Conservation (phyloP, 768 basidiomycete genomes). For the Boletus reticuloceps region DNA sequence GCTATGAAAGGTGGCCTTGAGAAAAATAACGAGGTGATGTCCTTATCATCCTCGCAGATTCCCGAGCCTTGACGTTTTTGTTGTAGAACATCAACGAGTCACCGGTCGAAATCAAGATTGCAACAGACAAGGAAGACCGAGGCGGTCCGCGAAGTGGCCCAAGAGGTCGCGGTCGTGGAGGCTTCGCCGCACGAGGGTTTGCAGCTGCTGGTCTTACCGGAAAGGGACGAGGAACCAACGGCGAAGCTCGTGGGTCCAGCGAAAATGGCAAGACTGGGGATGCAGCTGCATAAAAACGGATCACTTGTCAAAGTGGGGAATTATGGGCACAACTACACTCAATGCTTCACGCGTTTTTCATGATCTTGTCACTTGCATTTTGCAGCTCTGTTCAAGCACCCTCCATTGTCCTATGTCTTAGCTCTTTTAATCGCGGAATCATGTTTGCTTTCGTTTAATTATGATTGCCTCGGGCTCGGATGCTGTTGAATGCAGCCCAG, state of each 20-base stretch:
- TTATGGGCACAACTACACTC: constrained; percentile 13
- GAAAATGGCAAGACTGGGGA: constrained; percentile 30
- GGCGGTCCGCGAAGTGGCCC: constrained; percentile 47
- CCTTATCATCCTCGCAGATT: constrained; percentile 14
- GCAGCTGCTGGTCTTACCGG: constrained; percentile 64
- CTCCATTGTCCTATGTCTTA: constrained; percentile 10
- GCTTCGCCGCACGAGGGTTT: constrained; percentile 62
- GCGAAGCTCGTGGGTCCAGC: constrained; percentile 27
- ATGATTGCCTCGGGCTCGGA: constrained; percentile 16
- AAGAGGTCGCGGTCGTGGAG: constrained; percentile 49
- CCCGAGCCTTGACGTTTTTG: constrained; percentile 3
- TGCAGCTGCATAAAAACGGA: constrained; percentile 19
- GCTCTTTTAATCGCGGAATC: constrained; percentile 20
- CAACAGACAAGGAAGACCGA: constrained; percentile 53
- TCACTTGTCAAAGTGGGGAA: no score
- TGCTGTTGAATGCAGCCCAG: constrained; percentile 10
- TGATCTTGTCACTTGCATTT: constrained; percentile 11
- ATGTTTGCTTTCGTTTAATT: constrained; percentile 20
- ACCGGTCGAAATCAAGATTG: constrained; percentile 66
- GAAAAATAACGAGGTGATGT: constrained; percentile 64
- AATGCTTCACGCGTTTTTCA: constrained; percentile 19
- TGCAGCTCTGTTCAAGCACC: constrained; percentile 7
- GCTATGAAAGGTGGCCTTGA: constrained; percentile 77
- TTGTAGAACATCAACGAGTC: constrained; percentile 67
- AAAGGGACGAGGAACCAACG: constrained; percentile 31